Percentiles rank a stretch among this genome's conserved stretches.
These are phyloP conservation scores for Canavalia ensiformis DNA, from an alignment of 306 rosid genomes.

Conservation along the genomic window DNA sequence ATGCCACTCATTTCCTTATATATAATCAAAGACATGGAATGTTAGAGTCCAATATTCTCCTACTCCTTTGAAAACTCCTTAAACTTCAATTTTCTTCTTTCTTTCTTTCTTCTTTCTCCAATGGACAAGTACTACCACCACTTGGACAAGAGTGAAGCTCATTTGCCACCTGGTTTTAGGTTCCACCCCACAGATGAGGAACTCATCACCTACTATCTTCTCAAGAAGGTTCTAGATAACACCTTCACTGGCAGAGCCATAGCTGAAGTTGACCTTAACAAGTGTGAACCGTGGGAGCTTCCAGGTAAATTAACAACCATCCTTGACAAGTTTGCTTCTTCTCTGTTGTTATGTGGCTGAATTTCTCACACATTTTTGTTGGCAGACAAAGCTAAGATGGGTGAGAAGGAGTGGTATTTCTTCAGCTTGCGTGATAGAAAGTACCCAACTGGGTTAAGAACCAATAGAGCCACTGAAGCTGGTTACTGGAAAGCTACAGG, in stretches of 20 bases:
- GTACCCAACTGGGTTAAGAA: slow-evolving; percentile 90
- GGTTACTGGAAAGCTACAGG: slow-evolving; percentile 99
- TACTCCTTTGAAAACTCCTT: not conserved
- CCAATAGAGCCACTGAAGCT: slow-evolving; percentile 93
- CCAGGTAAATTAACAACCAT: slow-evolving; percentile 63
- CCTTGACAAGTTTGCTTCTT: not conserved
- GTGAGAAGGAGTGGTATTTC: slow-evolving; percentile 98
- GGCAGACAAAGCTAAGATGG: slow-evolving; percentile 93
- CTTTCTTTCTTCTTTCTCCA: not conserved
- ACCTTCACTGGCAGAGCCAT: slow-evolving; percentile 85
- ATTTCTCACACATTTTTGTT: not conserved
- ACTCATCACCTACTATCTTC: slow-evolving; percentile 86
- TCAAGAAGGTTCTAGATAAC: slow-evolving; percentile 84
- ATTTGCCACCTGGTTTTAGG: slow-evolving; percentile 92
- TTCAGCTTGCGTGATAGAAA: slow-evolving; percentile 88
- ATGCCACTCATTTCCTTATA: slow-evolving; percentile 27
- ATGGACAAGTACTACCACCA: slow-evolving; percentile 50
- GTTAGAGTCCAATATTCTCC: slow-evolving; percentile 12
- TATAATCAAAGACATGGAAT: slow-evolving; percentile 26
- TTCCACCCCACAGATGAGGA: slow-evolving; percentile 99
- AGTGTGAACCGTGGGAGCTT: slow-evolving; percentile 98
- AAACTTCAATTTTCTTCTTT: not conserved
- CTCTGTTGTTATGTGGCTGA: too few relatives aligned
- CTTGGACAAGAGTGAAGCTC: slow-evolving; percentile 47
- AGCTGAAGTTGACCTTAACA: slow-evolving; percentile 96